Conservation (phyloP, 2,329 filamentous ascomycete genomes). For the Diaporthe sp. region DNA sequence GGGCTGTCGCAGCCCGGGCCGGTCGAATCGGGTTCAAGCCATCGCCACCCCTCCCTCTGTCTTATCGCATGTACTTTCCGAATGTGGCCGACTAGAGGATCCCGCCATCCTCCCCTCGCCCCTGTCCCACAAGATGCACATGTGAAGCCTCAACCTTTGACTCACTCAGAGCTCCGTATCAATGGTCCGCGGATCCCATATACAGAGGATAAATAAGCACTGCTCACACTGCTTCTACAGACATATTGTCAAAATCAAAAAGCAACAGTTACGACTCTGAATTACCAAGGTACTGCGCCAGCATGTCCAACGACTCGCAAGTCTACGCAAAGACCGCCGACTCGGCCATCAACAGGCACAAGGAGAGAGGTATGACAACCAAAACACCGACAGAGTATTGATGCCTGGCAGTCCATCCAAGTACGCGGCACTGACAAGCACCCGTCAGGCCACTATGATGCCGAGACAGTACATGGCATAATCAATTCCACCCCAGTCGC, state of each 20-base stretch:
- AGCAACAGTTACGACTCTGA: not conserved
- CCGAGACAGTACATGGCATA: constrained; percentile 76
- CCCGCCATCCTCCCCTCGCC: not conserved
- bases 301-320: constrained; percentile 20
- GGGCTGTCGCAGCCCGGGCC: not conserved
- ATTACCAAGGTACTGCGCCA: not conserved
- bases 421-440: not conserved
- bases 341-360: constrained; percentile 34
- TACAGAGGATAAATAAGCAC: constrained; percentile 11
- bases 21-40: not conserved
- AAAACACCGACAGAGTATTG: no score
- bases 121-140: constrained; percentile 10
- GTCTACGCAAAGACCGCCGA: constrained; percentile 31
- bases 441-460: constrained; percentile 74
- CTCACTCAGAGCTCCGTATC: not conserved
- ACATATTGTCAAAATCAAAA: not conserved
- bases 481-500: constrained; percentile 80
- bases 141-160: not conserved
- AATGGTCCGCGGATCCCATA: constrained; percentile 17
- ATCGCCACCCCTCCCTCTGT: not conserved
- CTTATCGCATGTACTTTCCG: constrained; percentile 31
- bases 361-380: constrained; percentile 30
- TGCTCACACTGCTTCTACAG: not conserved
- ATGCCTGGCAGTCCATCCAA: no score
- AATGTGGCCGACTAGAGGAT: not conserved